A percentile compares a stretch with the other conserved stretches of the same genome.
Conservation (phyloP, 2,329 filamentous ascomycete genomes). For the Penicillium janthinellum region DNA sequence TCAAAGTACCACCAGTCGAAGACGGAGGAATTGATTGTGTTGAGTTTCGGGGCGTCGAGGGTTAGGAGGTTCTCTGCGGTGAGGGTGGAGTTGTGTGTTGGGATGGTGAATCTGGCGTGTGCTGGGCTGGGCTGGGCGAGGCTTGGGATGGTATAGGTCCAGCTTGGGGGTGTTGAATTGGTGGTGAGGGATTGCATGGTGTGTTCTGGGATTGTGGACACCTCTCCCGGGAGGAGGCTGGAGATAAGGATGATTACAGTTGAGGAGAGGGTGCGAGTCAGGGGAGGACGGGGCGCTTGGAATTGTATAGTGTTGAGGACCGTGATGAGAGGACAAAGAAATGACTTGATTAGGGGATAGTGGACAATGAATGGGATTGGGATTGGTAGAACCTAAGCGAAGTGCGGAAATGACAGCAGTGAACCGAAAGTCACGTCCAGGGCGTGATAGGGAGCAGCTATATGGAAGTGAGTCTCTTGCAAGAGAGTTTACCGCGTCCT, state of each 20-base stretch:
- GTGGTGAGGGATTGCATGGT: background rate
- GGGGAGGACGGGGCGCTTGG: background rate
- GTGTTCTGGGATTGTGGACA: background rate
- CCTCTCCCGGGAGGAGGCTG: background rate
- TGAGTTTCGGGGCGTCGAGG: constrained; percentile 32
- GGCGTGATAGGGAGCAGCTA: no score
- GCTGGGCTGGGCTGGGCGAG: constrained; percentile 10
- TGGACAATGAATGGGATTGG: background rate
- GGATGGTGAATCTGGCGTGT: constrained; percentile 15
- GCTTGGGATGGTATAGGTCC: constrained; percentile 16
- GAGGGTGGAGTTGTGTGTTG: constrained; percentile 7
- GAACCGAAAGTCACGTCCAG: no score
- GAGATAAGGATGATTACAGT: background rate
- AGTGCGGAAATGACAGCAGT: no score
- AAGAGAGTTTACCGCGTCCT: no score
- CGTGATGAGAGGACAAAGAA: background rate
- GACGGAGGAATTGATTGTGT: constrained; percentile 30
- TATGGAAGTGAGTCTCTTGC: no score
- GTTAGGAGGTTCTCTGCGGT: constrained; percentile 7
- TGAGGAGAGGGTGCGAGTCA: background rate
- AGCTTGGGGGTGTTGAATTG: background rate
- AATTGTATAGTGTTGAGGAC: background rate
- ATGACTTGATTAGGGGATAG: background rate
- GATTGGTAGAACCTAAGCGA: background rate
- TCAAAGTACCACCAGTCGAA: constrained; percentile 50